These are phyloP conservation scores for Pseudogymnoascus sp. DNA, from an alignment of 2,329 filamentous ascomycete species.

Conservation along the genomic window DNA sequence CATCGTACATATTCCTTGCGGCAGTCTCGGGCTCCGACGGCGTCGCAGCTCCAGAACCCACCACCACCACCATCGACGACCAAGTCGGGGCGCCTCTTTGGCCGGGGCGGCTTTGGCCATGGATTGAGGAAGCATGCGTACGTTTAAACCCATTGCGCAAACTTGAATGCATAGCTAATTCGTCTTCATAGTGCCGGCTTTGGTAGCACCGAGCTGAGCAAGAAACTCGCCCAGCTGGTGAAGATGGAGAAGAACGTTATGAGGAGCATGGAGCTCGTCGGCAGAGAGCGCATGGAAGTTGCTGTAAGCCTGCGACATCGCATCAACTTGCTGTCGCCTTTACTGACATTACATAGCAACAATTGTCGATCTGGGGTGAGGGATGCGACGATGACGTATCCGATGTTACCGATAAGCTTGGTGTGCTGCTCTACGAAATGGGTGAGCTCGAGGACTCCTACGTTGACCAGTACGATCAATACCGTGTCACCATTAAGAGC, in stretches of 20 bases:
- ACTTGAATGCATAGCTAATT: constrained; percentile 35
- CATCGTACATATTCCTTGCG: constrained; percentile 99
- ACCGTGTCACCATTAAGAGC: constrained; percentile 98
- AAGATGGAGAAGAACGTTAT: constrained; percentile 99
- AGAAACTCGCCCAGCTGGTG: constrained; percentile 94
- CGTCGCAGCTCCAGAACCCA: constrained; percentile 71
- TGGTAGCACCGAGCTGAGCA: constrained; percentile 76
- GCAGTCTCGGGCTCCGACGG: constrained; percentile 90
- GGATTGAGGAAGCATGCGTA: constrained; percentile 27
- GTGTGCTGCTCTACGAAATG: constrained; percentile 87
- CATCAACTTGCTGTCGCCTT: background rate
- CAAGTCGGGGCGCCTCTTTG: constrained; percentile 84
- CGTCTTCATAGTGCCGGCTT: constrained; percentile 54
- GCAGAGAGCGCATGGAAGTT: constrained; percentile 95
- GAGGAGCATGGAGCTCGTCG: constrained; percentile 93
- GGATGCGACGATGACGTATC: constrained; percentile 94
- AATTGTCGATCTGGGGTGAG: constrained; percentile 97
- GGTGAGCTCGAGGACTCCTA: constrained; percentile 96
- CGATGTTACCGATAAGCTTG: constrained; percentile 97
- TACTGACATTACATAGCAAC: constrained; percentile 57
- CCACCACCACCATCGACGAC: constrained; percentile 87
- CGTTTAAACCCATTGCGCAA: constrained; percentile 32
- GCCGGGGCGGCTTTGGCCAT: constrained; percentile 72
- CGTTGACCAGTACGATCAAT: constrained; percentile 98
- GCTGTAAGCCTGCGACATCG: constrained; percentile 57